Conservation (phyloP, 192 early-diverging fungal genomes). For the Mortierella alpina region DNA sequence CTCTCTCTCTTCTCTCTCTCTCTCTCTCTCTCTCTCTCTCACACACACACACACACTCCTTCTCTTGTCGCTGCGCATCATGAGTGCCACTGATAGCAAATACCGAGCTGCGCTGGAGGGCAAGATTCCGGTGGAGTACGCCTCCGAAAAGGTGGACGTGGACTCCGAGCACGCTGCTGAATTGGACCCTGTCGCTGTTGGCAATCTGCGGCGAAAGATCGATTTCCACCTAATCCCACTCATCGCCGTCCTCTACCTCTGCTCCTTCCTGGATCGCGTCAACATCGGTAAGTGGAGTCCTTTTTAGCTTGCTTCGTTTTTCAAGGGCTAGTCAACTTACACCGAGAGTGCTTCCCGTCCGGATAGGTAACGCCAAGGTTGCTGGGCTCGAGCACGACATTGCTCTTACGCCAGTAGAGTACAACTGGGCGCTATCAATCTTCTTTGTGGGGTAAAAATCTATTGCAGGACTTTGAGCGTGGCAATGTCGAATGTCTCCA, state of each 20-base stretch:
- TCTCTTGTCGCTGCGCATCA: not conserved
- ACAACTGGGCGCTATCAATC: conserved; percentile 71
- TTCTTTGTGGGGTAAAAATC: conserved; percentile 75
- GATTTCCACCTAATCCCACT: conserved; percentile 75
- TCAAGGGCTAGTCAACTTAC: not conserved
- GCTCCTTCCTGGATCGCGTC: conserved; percentile 75
- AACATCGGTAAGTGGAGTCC: conserved; percentile 35
- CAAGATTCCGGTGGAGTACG: conserved; percentile 23
- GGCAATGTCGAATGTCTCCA: not conserved
- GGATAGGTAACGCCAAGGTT: conserved; percentile 69
- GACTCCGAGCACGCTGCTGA: conserved; percentile 19
- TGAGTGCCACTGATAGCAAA: conserved; percentile 3
- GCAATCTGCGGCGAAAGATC: conserved; percentile 66
- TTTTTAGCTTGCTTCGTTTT: not conserved
- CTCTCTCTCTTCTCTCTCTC: not conserved
- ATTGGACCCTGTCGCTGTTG: conserved; percentile 20
- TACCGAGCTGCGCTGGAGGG: not conserved
- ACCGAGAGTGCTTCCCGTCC: not conserved
- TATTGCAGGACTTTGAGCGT: conserved; percentile 1
- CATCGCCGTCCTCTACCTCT: conserved; percentile 74
- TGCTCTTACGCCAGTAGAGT: conserved; percentile 54
- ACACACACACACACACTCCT: too few relatives aligned
- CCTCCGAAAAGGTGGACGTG: conserved; percentile 6
- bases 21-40: not conserved
- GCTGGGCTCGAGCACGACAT: conserved; percentile 60